Evolutionary conservation across 306 rosid genomes (phyloP), one percentile per base, ranked within the genome.

Genomic region (Malus fusca): DNA sequence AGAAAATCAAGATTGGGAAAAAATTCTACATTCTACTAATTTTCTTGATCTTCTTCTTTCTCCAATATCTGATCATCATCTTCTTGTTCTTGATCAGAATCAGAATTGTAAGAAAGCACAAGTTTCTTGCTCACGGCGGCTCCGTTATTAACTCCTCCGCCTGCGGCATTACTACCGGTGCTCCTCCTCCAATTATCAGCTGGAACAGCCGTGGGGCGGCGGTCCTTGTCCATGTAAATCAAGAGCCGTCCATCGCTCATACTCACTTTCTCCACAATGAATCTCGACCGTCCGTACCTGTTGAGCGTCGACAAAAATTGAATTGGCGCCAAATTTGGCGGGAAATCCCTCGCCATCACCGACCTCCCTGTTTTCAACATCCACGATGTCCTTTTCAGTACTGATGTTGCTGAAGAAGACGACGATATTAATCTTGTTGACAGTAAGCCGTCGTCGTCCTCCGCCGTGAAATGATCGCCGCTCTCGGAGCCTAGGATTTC

Each of bases 271-370:
- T 71, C 62, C 8, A 72, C 61, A 52, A 53, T 37, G 73, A 71
- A 78, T 64, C 58, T 72, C 6, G 77, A 77, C 68, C 77, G 77
- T 43, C 77, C 82, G 62, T 23, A n/a, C 40, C n/a, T n/a, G 69
- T 65, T 43, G 56, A 71, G 26, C n/a, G 55, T 62, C 5, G 82
- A 71, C 66, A 72, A 3, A 15, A 33, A 61, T 19, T 58, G 73
- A 58, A 56, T 19, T 56, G 23, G 26, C 5, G 2, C 62, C 62
- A 56, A n/a, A 56, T 56, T 63, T 75, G 78, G 78, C 31, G 53
- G 65, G 31, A 51, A 64, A 21, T 21, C 26, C 63, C 44, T 40
- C 12, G 1, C 66, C 23, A 1, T 37, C 37, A 28, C 37, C 67
- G 23, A 26, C 10, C 52, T 23, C 37, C 13, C 8, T 23, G 9